phyloP scores from a whole-genome alignment of 1,139 yeast species.

The Debaryomyces udenii region DNA sequence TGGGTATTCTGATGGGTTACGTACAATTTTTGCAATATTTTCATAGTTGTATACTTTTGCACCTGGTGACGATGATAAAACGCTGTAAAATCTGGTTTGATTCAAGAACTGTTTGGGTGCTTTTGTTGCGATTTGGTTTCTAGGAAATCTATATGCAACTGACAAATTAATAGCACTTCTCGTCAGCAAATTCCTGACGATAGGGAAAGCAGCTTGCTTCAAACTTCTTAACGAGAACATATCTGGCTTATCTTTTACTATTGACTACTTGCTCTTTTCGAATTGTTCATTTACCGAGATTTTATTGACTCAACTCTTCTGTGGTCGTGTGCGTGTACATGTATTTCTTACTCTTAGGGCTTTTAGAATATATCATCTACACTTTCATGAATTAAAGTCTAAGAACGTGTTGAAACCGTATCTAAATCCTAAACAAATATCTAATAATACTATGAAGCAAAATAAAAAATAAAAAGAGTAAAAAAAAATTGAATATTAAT shows the following conservation, averaged over 20 bases:
- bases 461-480: conserved; percentile 2
- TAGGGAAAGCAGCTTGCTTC: conserved; percentile 11
- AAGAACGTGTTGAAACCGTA: conserved; percentile 18
- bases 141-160: conserved; percentile 85
- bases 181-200: conserved; percentile 10
- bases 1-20: conserved; percentile 38
- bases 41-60: conserved; percentile 61
- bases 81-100: conserved; percentile 29
- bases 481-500: conserved; percentile 3
- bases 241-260: background rate
- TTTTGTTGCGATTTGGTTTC: conserved; percentile 3
- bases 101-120: conserved; percentile 4
- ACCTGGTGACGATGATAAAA: conserved; percentile 35
- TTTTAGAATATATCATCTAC: background rate
- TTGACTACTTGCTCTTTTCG: background rate
- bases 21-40: conserved; percentile 54
- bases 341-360: background rate
- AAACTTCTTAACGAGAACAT: conserved; percentile 14
- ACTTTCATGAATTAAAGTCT: background rate
- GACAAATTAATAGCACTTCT: conserved; percentile 72
- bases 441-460: conserved; percentile 5
- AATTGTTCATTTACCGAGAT: background rate
- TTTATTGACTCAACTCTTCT: conserved; percentile 3
- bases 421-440: conserved; percentile 6
- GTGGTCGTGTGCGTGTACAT: conserved; percentile 5